These are phyloP conservation scores for Dothistroma septosporum DNA, from an alignment of 2,329 filamentous ascomycete genomes.

Conservation along the genomic window DNA sequence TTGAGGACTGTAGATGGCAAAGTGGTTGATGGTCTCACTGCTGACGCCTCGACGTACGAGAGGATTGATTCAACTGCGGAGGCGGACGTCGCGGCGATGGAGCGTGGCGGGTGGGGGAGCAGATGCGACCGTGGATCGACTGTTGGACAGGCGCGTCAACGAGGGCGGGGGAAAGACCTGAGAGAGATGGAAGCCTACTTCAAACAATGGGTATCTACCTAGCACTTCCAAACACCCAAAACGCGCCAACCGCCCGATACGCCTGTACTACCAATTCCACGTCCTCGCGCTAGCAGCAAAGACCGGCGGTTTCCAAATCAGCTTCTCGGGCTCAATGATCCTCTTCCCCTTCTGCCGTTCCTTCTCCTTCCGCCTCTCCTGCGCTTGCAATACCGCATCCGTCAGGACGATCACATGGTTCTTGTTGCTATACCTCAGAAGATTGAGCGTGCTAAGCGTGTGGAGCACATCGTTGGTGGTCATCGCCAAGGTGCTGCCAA, in stretches of 20 bases:
- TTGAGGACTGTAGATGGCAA: too few species aligned
- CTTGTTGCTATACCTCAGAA: constrained; percentile 93
- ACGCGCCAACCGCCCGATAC: background rate
- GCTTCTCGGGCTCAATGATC: constrained; percentile 68
- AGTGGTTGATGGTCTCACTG: too few species aligned
- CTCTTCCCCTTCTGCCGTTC: constrained; percentile 72
- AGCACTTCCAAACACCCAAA: background rate
- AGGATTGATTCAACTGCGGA: too few species aligned
- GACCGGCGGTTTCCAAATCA: constrained; percentile 95
- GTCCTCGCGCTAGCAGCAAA: constrained; percentile 86
- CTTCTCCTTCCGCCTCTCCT: constrained; percentile 66
- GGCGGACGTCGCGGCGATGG: background rate
- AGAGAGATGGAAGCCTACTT: background rate
- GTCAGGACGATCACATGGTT: constrained; percentile 95
- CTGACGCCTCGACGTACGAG: too few species aligned
- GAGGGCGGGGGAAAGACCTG: background rate
- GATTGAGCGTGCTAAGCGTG: constrained; percentile 86
- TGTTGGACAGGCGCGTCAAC: background rate
- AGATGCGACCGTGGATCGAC: background rate
- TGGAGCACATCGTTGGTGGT: constrained; percentile 96
- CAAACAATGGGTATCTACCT: background rate
- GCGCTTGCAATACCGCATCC: constrained; percentile 68
- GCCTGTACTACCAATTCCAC: constrained; percentile 76
- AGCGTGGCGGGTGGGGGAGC: background rate
- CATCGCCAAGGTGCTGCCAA: constrained; percentile 80